Evolutionary conservation across 2,329 filamentous ascomycete genomes (phyloP).

Genomic region (Bipolaris zeicola): DNA sequence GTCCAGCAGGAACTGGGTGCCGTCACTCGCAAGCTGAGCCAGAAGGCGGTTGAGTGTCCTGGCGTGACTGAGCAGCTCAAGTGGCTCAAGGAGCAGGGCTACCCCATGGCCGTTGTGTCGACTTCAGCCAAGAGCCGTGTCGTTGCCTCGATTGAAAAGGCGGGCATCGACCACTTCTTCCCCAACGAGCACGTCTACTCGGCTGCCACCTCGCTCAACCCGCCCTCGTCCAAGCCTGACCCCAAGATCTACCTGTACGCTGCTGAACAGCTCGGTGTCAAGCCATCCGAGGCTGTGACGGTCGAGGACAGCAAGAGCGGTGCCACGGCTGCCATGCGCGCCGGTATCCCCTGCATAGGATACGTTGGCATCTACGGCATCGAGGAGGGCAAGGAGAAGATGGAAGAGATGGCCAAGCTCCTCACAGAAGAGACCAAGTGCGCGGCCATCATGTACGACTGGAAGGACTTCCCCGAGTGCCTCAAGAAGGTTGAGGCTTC

Average conservation of each 20-base stretch:
- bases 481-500: slow-evolving; percentile 56
- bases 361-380: slow-evolving; percentile 72
- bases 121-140: slow-evolving; percentile 81
- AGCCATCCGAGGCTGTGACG: slow-evolving; percentile 73
- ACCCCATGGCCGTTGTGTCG: slow-evolving; percentile 79
- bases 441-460: slow-evolving; percentile 58
- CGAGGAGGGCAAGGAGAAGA: slow-evolving; percentile 51
- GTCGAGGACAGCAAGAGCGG: slow-evolving; percentile 91
- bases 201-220: slow-evolving; percentile 76
- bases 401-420: slow-evolving; percentile 57
- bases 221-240: slow-evolving; percentile 88
- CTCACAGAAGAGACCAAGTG: slow-evolving; percentile 56
- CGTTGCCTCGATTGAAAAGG: slow-evolving; percentile 76
- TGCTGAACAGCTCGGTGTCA: slow-evolving; percentile 73
- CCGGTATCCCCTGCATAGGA: slow-evolving; percentile 79
- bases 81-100: slow-evolving; percentile 67
- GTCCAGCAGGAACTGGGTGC: slow-evolving; percentile 79
- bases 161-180: slow-evolving; percentile 81
- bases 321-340: slow-evolving; percentile 75
- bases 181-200: slow-evolving; percentile 75
- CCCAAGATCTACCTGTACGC: slow-evolving; percentile 86
- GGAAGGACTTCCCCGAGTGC: slow-evolving; percentile 57
- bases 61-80: slow-evolving; percentile 72
- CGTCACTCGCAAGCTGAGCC: slow-evolving; percentile 79
- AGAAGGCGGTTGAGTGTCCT: slow-evolving; percentile 69